Percentiles rank a stretch among this genome's conserved stretches.
Evolutionary conservation across 371 early-diverging fungal genomes (phyloP).

Genomic region (Apophysomyces trapeziformis): DNA sequence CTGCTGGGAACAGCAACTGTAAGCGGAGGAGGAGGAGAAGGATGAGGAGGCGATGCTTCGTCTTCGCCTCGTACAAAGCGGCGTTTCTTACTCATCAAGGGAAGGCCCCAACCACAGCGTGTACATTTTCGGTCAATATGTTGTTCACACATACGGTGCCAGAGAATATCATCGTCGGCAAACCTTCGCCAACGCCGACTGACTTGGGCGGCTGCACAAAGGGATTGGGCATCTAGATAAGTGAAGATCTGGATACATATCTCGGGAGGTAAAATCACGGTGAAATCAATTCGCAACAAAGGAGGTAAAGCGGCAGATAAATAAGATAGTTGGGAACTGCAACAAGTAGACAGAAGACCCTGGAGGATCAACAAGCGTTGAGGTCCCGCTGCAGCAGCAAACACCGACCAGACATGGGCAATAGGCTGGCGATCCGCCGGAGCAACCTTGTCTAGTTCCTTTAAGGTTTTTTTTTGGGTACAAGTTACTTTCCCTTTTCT

Average conservation of each 20-base stretch:
- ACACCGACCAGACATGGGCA: slow-evolving; percentile 58
- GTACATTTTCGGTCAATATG: slow-evolving; percentile 93
- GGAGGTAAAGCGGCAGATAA: slow-evolving; percentile 66
- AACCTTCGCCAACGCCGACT: slow-evolving; percentile 74
- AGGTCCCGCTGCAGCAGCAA: slow-evolving; percentile 57
- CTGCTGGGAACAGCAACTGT: no score
- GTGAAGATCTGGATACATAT: slow-evolving; percentile 78
- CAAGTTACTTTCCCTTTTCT: no score
- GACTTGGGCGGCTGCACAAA: slow-evolving; percentile 89
- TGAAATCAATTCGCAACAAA: slow-evolving; percentile 77
- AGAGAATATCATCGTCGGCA: slow-evolving; percentile 88
- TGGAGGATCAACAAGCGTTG: slow-evolving; percentile 62
- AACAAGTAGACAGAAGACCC: slow-evolving; percentile 71
- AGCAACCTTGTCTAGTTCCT: slow-evolving; percentile 50
- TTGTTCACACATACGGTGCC: slow-evolving; percentile 95
- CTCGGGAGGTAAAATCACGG: slow-evolving; percentile 75
- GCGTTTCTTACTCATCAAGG: slow-evolving; percentile 58
- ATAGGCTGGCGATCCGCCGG: slow-evolving; percentile 49
- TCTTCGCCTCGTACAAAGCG: slow-evolving; percentile 2
- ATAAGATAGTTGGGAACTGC: slow-evolving; percentile 79
- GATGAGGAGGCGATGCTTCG: no score
- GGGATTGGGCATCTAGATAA: slow-evolving; percentile 85
- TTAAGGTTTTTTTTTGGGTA: not conserved
- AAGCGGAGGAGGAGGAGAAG: no score
- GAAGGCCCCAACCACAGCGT: slow-evolving; percentile 95